A percentile compares a stretch with the other conserved stretches of the same genome.
These are phyloP conservation scores for Hymenoscyphus linearis DNA, from an alignment of 2,329 filamentous ascomycete species.

Conservation along the genomic window DNA sequence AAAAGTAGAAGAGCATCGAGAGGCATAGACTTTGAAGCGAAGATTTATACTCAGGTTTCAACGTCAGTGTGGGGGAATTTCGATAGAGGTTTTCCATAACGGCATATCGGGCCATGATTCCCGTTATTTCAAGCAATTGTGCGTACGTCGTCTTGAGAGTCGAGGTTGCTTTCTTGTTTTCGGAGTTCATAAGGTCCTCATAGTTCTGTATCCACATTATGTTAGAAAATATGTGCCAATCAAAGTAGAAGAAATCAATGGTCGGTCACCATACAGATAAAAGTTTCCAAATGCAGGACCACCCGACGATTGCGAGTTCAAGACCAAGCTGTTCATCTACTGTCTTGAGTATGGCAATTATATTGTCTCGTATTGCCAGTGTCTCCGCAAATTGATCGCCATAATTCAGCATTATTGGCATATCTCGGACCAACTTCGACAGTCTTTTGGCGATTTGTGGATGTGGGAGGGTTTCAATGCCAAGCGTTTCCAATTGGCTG, in stretches of 20 bases:
- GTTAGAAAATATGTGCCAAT: background rate
- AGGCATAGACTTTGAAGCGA: background rate
- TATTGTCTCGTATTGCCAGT: slow-evolving; percentile 5
- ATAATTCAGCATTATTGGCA: slow-evolving; percentile 4
- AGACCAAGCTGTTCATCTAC: slow-evolving; percentile 17
- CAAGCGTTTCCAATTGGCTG: background rate
- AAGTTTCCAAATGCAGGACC: slow-evolving; percentile 11
- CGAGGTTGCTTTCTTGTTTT: background rate
- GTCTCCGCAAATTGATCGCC: background rate
- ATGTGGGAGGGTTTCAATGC: background rate
- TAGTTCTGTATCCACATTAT: background rate
- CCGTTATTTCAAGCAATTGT: slow-evolving; percentile 13
- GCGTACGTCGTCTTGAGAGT: slow-evolving; percentile 2
- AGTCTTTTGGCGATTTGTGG: background rate
- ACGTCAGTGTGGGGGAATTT: background rate
- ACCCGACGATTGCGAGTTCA: slow-evolving; percentile 13
- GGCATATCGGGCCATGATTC: slow-evolving; percentile 19
- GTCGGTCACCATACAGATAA: background rate
- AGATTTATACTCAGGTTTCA: background rate
- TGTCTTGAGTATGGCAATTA: slow-evolving; percentile 13
- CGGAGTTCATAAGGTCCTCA: background rate
- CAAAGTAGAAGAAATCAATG: background rate
- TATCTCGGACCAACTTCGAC: background rate
- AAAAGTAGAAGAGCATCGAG: background rate
- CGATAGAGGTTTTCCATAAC: slow-evolving; percentile 23